These are phyloP conservation scores for Allomyces macrogynus DNA, from an alignment of 192 early-diverging fungal species.

Conservation along the genomic window DNA sequence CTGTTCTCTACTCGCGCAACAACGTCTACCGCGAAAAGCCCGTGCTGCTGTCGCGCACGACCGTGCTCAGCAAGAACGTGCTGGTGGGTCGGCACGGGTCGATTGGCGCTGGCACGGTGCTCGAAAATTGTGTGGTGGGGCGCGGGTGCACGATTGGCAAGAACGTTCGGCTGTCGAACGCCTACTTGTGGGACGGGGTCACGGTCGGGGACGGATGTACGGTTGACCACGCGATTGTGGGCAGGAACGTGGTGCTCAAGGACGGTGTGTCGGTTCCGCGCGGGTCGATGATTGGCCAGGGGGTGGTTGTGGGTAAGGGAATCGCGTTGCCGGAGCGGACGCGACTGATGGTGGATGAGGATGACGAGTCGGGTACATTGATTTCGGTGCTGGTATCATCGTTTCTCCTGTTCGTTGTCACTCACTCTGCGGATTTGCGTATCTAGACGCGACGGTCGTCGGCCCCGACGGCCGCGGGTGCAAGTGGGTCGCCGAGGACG, in stretches of 20 bases:
- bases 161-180: constrained; percentile 53
- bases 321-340: not conserved
- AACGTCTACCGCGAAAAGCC: constrained; percentile 4
- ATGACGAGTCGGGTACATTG: constrained; percentile 39
- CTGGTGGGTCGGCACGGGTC: constrained; percentile 54
- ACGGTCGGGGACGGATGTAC: constrained; percentile 44
- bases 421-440: not conserved
- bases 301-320: constrained; percentile 8
- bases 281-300: constrained; percentile 55
- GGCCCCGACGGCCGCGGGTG: not conserved
- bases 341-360: constrained; percentile 11
- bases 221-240: constrained; percentile 55
- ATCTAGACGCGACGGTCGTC: not conserved
- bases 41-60: constrained; percentile 21
- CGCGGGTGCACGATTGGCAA: constrained; percentile 56
- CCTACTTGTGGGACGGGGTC: constrained; percentile 68
- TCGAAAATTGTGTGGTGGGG: constrained; percentile 73
- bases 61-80: constrained; percentile 50
- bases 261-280: constrained; percentile 41
- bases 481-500: not conserved
- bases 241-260: constrained; percentile 39
- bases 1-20: constrained; percentile 16
- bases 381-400: constrained; percentile 30
- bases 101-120: constrained; percentile 48
- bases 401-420: too few species aligned